phyloP scores from a whole-genome alignment of 2,329 filamentous ascomycete species.

The Apiospora malaysiana region DNA sequence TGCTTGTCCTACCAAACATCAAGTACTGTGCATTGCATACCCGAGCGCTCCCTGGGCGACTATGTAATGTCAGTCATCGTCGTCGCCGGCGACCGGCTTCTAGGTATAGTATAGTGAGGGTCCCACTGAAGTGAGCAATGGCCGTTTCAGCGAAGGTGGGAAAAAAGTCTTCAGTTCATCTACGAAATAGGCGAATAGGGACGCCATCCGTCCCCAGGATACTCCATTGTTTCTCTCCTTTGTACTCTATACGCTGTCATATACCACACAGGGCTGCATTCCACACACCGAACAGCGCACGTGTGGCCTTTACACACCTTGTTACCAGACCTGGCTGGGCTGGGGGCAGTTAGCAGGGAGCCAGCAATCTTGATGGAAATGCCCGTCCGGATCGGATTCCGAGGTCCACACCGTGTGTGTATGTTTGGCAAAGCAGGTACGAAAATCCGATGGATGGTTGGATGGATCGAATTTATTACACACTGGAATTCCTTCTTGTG shows the following conservation, averaged over 20 bases:
- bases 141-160: conserved; percentile 16
- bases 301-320: neutral
- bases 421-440: neutral
- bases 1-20: neutral
- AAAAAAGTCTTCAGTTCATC: neutral
- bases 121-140: conserved; percentile 9
- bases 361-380: conserved; percentile 11
- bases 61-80: neutral
- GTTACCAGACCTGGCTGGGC: neutral
- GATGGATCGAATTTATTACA: conserved; percentile 2
- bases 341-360: neutral
- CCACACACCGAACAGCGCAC: neutral
- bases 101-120: neutral
- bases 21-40: neutral
- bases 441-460: neutral
- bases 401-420: conserved; percentile 14
- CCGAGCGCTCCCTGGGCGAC: neutral
- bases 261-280: conserved; percentile 15
- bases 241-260: neutral
- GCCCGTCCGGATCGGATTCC: conserved; percentile 9
- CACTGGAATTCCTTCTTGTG: conserved; percentile 12
- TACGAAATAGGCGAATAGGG: conserved; percentile 19
- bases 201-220: neutral
- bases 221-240: conserved; percentile 19
- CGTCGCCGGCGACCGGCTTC: conserved; percentile 4